Conservation (phyloP, 305 asterid genomes). For the Solanum hybrid region DNA sequence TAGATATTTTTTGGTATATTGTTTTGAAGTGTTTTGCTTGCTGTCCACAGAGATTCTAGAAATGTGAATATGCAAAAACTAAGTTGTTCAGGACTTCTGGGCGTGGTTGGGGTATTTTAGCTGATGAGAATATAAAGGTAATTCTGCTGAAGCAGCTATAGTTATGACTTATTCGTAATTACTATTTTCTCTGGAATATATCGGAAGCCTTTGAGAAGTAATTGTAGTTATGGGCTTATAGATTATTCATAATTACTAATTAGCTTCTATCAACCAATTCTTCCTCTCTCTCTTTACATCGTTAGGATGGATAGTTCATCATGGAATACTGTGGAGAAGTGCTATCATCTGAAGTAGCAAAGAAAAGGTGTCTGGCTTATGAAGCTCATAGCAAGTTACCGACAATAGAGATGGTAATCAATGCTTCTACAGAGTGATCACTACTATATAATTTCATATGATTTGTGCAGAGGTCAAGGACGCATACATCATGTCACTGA, state of each 20-base stretch:
- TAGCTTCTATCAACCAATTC: neutral
- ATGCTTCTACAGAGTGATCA: neutral
- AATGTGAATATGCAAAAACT: conserved; percentile 54
- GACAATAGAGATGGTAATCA: neutral
- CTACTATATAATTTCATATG: neutral
- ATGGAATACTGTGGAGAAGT: conserved; percentile 91
- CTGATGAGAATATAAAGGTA: conserved; percentile 19
- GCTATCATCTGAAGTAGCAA: conserved; percentile 69
- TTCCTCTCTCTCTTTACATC: neutral
- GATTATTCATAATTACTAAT: neutral
- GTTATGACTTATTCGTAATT: neutral
- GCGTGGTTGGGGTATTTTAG: conserved; percentile 85
- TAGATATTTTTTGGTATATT: neutral
- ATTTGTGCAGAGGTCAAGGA: conserved; percentile 56
- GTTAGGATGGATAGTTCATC: conserved; percentile 74
- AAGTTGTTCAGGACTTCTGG: conserved; percentile 75
- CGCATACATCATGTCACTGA: conserved; percentile 69
- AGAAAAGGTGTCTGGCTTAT: conserved; percentile 51
- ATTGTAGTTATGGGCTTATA: neutral
- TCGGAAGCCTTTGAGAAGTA: neutral
- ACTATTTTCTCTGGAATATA: too few species aligned
- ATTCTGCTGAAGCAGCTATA: neutral
- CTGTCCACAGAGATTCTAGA: conserved; percentile 23
- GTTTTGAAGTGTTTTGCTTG: conserved; percentile 3
- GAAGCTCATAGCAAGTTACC: conserved; percentile 53